Base-by-base conservation (phyloP, 345 rosid genomes). In the Arabidopsis thaliana region DNA sequence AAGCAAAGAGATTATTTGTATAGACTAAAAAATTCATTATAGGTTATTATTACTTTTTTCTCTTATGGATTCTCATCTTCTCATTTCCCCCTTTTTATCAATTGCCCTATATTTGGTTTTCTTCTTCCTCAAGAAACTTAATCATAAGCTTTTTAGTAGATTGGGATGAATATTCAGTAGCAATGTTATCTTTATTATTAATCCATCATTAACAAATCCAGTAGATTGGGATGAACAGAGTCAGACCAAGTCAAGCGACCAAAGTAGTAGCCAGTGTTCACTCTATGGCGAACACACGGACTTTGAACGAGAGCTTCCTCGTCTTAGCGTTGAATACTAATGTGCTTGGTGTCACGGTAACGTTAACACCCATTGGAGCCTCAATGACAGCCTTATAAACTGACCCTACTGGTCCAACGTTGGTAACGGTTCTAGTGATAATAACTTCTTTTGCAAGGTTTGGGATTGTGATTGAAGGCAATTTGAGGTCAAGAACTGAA, bases 211-310 rank as follows among this genome's bases (percentile, higher is more conserved):
- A 16, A 16, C 20, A 16, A 16, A 16, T 16, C 20, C 20, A 16
- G 20, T 16, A 86, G 89, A 44, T 73, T 40, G 20, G 20, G 20
- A 75, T 83, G 86, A 24, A 79, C 62, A 8, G 86, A 83, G 42
- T 88, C 88, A 13, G 82, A 75, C 90, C 93, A 86, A 44, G 80
- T 82, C 59, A 88, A 75, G 83, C 93, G 86, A 63, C 92, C 93
- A 61, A 88, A 88, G 16, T 62, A 82, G 60, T 80, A 84, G 10
- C 82, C 82, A 46, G 83, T 81, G 62, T 56, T 78, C 37, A 82
- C 78, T 74, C 74, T 77, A 8, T 69, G 75, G 38, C 4, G 85
- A 56, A 24, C 69, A 87, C 82, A 2, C 69, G 45, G 2, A 83
- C 84, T 76, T 79, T 76, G 59, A 83, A 86, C 33, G 86, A 59